Evolutionary conservation across 345 rosid species (phyloP).

Genomic region (Psidium friedrichsthalianum): DNA sequence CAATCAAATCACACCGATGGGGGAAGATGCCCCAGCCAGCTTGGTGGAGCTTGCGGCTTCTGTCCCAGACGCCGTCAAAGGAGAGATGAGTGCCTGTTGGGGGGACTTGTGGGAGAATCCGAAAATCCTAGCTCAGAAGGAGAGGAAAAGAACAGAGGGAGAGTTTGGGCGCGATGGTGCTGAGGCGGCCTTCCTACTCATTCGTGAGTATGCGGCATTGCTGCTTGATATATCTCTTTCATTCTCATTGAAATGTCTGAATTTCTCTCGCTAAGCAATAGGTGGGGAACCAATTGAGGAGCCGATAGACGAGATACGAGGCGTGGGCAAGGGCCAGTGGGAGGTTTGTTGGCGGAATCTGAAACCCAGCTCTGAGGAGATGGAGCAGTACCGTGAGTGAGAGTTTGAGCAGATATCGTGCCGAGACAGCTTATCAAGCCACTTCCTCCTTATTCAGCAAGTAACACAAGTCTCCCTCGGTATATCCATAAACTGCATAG

Average conservation of each 20-base stretch:
- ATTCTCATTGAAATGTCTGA: background rate
- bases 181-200: background rate
- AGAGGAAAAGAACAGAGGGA: background rate
- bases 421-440: background rate
- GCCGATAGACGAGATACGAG: background rate
- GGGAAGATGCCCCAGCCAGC: too few relatives aligned
- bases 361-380: constrained; percentile 2
- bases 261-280: background rate
- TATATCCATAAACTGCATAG: too few relatives aligned
- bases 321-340: background rate
- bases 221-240: background rate
- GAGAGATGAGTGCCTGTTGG: constrained; percentile 38
- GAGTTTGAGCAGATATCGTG: background rate
- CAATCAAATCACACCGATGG: too few relatives aligned
- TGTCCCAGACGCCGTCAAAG: background rate
- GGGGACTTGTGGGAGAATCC: constrained; percentile 47
- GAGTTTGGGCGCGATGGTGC: background rate
- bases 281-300: background rate
- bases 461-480: background rate
- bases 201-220: background rate
- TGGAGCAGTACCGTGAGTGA: background rate
- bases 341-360: too few relatives aligned
- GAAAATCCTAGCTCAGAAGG: constrained; percentile 8
- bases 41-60: background rate
- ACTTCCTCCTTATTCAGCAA: background rate